These are phyloP conservation scores for Pichia sp. DNA, from an alignment of 1,139 yeast species.

Conservation along the genomic window DNA sequence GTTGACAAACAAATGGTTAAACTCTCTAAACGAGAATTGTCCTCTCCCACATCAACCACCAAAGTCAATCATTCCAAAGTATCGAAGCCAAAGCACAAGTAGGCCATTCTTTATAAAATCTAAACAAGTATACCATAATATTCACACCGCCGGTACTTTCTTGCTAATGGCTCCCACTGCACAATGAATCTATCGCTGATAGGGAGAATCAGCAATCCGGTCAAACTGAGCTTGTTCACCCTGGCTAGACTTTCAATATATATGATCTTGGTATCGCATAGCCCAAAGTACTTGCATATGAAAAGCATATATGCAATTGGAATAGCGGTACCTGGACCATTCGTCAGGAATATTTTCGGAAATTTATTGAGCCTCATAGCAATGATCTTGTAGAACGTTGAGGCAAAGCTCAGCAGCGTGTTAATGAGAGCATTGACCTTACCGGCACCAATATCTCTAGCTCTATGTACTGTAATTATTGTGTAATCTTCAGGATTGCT, in stretches of 20 bases:
- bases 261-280: constrained; percentile 50
- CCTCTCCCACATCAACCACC: too few relatives aligned
- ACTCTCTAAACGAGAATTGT: constrained; percentile 36
- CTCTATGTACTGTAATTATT: constrained; percentile 51
- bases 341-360: constrained; percentile 57
- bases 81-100: too few relatives aligned
- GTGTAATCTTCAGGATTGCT: constrained; percentile 20
- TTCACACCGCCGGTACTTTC: constrained; percentile 55
- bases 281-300: constrained; percentile 45
- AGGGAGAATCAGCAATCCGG: constrained; percentile 66
- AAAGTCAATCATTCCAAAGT: too few relatives aligned
- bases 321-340: constrained; percentile 94
- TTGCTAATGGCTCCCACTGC: constrained; percentile 74
- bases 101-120: too few relatives aligned
- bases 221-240: constrained; percentile 64
- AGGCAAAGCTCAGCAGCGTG: constrained; percentile 37
- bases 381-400: constrained; percentile 24
- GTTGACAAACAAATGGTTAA: constrained; percentile 54
- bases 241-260: constrained; percentile 90
- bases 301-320: constrained; percentile 63
- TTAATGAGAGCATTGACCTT: constrained; percentile 44
- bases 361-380: constrained; percentile 9
- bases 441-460: constrained; percentile 71
- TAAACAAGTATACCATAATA: constrained; percentile 71
- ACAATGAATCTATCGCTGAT: constrained; percentile 73